A percentile compares a stretch with the other conserved stretches of the same genome.
These are phyloP conservation scores for Neurospora sublineolata DNA, from an alignment of 495 filamentous ascomycete species.

Conservation along the genomic window DNA sequence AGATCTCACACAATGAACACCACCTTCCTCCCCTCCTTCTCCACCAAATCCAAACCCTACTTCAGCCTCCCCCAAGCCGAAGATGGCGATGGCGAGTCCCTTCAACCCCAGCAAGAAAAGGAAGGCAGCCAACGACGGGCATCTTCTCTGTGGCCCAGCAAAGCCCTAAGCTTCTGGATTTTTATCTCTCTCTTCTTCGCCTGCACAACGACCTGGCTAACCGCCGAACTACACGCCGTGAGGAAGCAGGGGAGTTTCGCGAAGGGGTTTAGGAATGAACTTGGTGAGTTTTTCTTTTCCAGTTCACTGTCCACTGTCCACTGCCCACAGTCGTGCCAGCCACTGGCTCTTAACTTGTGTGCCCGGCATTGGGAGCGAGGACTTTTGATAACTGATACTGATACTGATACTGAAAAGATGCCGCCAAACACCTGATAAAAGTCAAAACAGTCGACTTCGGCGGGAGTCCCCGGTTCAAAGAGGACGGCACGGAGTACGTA, in stretches of 20 bases:
- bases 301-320: too few species aligned
- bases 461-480: background rate
- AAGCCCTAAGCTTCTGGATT: background rate
- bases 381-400: too few species aligned
- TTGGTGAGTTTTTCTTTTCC: background rate
- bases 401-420: background rate
- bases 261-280: background rate
- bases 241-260: background rate
- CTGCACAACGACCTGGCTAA: slow-evolving; percentile 1
- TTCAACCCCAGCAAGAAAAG: background rate
- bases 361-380: too few species aligned
- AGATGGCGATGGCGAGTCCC: background rate
- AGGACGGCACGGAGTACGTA: background rate
- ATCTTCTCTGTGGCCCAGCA: background rate
- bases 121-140: background rate
- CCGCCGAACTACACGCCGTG: background rate
- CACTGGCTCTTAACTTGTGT: too few species aligned
- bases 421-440: background rate
- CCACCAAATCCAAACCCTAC: background rate
- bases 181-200: slow-evolving; percentile 3
- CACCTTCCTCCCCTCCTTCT: background rate
- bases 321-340: too few species aligned
- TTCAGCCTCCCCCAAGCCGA: slow-evolving; percentile 1
- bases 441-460: background rate
- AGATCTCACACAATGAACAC: background rate